Conservation (phyloP, 768 basidiomycete species). For the Mycena maculata region DNA sequence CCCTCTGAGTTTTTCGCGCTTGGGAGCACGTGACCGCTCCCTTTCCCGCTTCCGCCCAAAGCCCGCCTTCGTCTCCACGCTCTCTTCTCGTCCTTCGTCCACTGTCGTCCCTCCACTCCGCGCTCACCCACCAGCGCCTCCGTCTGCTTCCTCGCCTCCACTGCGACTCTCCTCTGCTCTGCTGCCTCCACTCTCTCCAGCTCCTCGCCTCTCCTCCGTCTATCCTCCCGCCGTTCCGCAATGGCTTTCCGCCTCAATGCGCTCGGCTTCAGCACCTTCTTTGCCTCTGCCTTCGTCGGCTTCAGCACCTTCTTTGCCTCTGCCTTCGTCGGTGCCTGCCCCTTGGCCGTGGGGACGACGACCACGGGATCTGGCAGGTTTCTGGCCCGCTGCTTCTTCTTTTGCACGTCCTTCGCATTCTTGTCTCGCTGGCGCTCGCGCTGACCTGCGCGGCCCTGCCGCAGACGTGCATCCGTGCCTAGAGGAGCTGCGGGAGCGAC, state of each 20-base stretch:
- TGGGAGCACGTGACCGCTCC: constrained; percentile 2
- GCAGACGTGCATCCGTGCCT: background rate
- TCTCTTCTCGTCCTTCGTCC: background rate
- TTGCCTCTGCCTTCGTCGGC: background rate
- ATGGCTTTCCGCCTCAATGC: constrained; percentile 8
- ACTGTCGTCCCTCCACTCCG: background rate
- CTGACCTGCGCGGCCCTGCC: background rate
- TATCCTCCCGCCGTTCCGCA: background rate
- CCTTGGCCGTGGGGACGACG: too few species aligned
- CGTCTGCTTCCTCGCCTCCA: background rate
- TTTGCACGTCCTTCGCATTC: background rate
- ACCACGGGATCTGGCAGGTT: too few species aligned
- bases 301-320: background rate
- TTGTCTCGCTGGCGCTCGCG: background rate
- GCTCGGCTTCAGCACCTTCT: background rate
- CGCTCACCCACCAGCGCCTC: constrained; percentile 1
- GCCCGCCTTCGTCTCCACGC: constrained; percentile 14
- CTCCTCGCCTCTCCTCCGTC: background rate
- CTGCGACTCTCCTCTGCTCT: background rate
- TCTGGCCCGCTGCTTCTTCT: background rate
- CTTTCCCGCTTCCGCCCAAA: background rate
- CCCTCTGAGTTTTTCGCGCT: constrained; percentile 24
- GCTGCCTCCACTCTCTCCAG: background rate
- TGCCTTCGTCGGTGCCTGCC: background rate
- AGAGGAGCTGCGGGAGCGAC: too few species aligned